Percentiles rank a stretch among this genome's conserved stretches.
Evolutionary conservation across 257 asterid genomes (phyloP).

Genomic region (Thymus mandschuricus): DNA sequence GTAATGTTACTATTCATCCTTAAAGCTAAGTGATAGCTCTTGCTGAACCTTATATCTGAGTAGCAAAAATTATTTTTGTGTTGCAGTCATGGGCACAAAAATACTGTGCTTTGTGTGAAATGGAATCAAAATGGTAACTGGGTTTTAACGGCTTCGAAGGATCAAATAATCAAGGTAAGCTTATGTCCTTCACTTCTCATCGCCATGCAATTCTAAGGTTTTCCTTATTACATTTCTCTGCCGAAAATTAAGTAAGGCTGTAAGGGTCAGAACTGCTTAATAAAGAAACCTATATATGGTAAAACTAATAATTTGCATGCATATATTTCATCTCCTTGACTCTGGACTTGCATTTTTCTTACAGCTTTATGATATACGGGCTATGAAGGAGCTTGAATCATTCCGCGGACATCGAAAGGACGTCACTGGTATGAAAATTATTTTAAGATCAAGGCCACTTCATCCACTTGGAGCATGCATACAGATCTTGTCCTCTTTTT

Average conservation of each 20-base stretch:
- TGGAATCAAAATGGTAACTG: conserved; percentile 99
- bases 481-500: not conserved
- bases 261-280: conserved; percentile 10
- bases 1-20: conserved; percentile 48
- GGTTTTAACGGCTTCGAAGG: conserved; percentile 95
- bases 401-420: conserved; percentile 97
- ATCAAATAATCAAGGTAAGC: conserved; percentile 91
- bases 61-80: conserved; percentile 27
- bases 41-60: conserved; percentile 27
- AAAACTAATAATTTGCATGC: not conserved
- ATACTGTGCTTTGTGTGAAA: conserved; percentile 80
- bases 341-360: conserved; percentile 25
- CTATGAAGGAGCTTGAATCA: conserved; percentile 98
- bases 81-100: conserved; percentile 97
- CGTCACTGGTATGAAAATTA: conserved; percentile 68
- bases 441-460: conserved; percentile 25
- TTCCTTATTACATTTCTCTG: conserved; percentile 25
- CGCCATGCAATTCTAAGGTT: conserved; percentile 24
- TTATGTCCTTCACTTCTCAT: conserved; percentile 21
- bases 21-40: not conserved
- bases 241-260: not conserved
- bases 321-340: conserved; percentile 24
- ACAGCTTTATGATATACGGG: conserved; percentile 97
- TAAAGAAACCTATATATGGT: not conserved
- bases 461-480: conserved; percentile 30